These are phyloP conservation scores for Aegilops tauschii DNA, from an alignment of 176 grass and related monocot genomes.

Conservation along the genomic window DNA sequence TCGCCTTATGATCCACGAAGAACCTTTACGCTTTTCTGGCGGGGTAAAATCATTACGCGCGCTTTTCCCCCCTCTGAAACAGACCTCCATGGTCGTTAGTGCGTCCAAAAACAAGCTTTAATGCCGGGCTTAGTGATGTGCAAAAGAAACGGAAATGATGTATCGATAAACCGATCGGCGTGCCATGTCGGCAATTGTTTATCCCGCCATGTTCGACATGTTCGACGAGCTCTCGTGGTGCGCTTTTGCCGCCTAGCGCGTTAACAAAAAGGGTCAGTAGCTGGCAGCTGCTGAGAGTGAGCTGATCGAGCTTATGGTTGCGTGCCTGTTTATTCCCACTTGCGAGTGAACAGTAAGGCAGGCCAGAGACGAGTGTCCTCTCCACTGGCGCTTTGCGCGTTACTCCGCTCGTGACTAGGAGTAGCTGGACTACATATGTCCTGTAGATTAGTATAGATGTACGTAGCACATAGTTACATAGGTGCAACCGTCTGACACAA, in stretches of 20 bases:
- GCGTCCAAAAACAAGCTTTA: background rate
- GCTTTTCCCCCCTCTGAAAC: background rate
- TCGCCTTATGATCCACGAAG: background rate
- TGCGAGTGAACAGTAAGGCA: background rate
- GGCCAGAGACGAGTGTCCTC: background rate
- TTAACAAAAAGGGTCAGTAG: background rate
- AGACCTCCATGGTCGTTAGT: background rate
- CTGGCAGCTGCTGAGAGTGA: background rate
- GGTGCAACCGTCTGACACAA: too few species aligned
- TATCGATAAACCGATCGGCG: background rate
- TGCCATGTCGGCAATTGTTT: conserved; percentile 28
- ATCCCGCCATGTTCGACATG: background rate
- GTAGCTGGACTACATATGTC: background rate
- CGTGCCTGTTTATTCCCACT: background rate
- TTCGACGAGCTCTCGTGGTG: background rate
- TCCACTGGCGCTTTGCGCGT: background rate
- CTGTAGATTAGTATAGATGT: too few species aligned
- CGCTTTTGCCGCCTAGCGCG: background rate
- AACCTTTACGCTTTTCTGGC: background rate
- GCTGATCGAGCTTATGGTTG: background rate
- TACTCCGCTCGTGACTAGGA: conserved; percentile 1
- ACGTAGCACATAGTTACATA: too few species aligned
- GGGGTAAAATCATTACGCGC: background rate
- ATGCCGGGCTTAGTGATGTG: background rate
- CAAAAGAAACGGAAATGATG: background rate